Conservation (phyloP, 768 basidiomycete genomes). For the Trametes cinnabarina region DNA sequence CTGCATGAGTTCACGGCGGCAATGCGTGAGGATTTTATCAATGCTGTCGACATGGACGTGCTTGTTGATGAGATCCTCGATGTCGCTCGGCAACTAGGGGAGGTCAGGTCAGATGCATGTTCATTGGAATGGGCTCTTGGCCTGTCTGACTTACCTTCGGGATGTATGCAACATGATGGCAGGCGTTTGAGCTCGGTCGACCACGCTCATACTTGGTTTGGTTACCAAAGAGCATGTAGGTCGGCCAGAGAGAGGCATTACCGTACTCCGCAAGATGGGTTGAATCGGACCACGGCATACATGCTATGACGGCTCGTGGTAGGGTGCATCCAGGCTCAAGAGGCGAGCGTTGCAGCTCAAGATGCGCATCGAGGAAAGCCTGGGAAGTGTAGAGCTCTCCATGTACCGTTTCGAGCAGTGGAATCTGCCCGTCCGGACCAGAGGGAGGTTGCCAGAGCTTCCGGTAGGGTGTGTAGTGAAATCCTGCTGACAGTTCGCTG, state of each 20-base stretch:
- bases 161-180: too few relatives aligned
- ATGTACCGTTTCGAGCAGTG: not conserved
- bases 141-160: too few relatives aligned
- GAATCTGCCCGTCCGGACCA: not conserved
- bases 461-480: not conserved
- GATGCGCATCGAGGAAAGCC: not conserved
- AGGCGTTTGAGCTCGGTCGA: too few relatives aligned
- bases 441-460: not conserved
- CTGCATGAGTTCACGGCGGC: constrained; percentile 33
- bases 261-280: too few relatives aligned
- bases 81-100: too few relatives aligned
- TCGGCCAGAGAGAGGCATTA: too few relatives aligned
- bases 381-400: not conserved
- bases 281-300: too few relatives aligned
- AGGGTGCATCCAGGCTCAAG: not conserved
- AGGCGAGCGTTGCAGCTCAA: not conserved
- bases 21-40: constrained; percentile 29
- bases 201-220: too few relatives aligned
- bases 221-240: too few relatives aligned
- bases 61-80: constrained; percentile 19
- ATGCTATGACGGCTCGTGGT: too few relatives aligned
- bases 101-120: too few relatives aligned
- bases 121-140: too few relatives aligned
- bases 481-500: not conserved
- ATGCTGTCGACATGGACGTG: constrained; percentile 15